Percentiles rank a stretch among this genome's conserved stretches.
Conservation (phyloP, 768 basidiomycete species). For the Leccinum ochraceum region DNA sequence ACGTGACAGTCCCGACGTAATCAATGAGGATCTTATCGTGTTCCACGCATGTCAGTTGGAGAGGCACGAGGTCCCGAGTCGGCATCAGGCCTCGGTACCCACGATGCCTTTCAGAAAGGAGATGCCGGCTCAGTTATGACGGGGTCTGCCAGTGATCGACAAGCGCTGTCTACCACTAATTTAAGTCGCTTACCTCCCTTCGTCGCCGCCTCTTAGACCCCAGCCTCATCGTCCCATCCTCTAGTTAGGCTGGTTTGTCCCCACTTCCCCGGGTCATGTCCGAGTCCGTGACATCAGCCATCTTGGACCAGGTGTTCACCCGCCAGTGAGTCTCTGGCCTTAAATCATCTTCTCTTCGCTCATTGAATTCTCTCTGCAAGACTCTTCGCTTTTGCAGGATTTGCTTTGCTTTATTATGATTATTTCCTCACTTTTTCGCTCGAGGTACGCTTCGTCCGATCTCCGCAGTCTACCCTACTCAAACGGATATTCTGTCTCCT, state of each 20-base stretch:
- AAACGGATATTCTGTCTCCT: no score
- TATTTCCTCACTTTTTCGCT: conserved; percentile 28
- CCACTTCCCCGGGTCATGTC: conserved; percentile 12
- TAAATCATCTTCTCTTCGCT: background rate
- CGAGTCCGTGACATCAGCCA: background rate
- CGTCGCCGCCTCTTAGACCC: background rate
- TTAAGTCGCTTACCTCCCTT: background rate
- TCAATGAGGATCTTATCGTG: background rate
- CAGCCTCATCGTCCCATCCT: background rate
- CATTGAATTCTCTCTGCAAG: conserved; percentile 3
- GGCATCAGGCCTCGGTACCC: no score
- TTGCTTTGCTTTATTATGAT: conserved; percentile 27
- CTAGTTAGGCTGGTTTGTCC: background rate
- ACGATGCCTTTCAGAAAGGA: background rate
- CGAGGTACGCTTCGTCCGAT: conserved; percentile 20
- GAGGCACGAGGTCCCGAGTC: background rate
- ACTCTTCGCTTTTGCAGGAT: conserved; percentile 16
- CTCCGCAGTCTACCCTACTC: no score
- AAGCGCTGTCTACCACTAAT: background rate
- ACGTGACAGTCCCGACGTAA: background rate
- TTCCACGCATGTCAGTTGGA: background rate
- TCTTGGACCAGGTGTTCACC: conserved; percentile 12
- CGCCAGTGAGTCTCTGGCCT: conserved; percentile 19
- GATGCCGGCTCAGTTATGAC: conserved; percentile 11
- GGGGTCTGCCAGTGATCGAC: conserved; percentile 4